These are phyloP conservation scores for Suillus hirtellus DNA, from an alignment of 768 basidiomycete species.

Conservation along the genomic window DNA sequence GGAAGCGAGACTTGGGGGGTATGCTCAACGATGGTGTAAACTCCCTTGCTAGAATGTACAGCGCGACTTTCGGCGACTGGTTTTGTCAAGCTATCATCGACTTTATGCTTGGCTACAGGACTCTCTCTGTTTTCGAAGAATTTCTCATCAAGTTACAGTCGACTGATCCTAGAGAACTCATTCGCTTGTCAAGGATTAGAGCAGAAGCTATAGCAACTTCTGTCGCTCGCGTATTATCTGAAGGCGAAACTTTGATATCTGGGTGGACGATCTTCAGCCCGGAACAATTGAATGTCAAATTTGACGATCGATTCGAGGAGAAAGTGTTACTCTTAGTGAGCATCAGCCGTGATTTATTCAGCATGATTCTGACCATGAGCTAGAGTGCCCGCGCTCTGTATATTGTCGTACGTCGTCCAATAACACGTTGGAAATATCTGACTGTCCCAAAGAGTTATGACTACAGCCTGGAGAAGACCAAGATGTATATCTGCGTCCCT, in stretches of 20 bases:
- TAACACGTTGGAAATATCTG: background rate
- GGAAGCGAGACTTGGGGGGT: constrained; percentile 91
- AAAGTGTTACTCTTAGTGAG: constrained; percentile 87
- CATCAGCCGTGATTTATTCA: constrained; percentile 15
- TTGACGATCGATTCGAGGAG: constrained; percentile 88
- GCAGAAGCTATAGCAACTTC: constrained; percentile 92
- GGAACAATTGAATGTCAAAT: constrained; percentile 65
- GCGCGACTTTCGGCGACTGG: constrained; percentile 92
- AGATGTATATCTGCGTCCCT: constrained; percentile 86
- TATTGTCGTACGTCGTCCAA: constrained; percentile 59
- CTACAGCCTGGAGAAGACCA: constrained; percentile 90
- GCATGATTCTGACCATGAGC: constrained; percentile 7
- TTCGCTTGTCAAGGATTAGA: constrained; percentile 85
- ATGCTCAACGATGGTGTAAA: constrained; percentile 96
- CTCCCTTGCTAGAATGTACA: constrained; percentile 88
- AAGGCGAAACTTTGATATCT: constrained; percentile 73
- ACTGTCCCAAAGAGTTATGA: constrained; percentile 68
- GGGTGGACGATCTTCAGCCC: constrained; percentile 96
- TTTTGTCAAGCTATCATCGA: constrained; percentile 96
- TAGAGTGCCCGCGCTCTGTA: constrained; percentile 59
- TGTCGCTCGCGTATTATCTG: constrained; percentile 70
- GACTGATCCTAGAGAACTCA: constrained; percentile 88
- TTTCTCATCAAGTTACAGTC: constrained; percentile 87
- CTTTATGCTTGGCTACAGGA: constrained; percentile 87
- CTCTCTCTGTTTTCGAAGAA: constrained; percentile 86